Base-by-base conservation (phyloP, 345 rosid genomes). In the Aquilaria yunnanensis region DNA sequence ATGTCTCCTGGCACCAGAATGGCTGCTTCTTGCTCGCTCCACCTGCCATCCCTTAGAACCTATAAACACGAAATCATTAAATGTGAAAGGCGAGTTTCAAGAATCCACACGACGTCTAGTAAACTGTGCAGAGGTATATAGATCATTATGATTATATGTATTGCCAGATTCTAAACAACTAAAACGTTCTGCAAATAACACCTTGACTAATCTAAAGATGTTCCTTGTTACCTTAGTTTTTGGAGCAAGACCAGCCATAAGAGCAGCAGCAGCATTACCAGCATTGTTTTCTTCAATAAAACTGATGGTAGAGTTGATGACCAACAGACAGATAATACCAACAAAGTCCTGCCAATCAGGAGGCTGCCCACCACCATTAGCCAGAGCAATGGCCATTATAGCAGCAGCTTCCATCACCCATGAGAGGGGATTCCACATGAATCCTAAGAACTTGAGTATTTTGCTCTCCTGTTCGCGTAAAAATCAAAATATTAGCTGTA, bases 341-440 rank as follows among this genome's bases (percentile, higher is more conserved):
- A 83, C 76, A 68, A 80, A 83, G 62, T 83, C 88, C 57, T 83
- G 86, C 96, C 96, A 87, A 49, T 90, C 95, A 0, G 96, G 96
- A 52, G 97, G 87, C 66, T 73, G 78, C 43, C 83, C 79, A 0
- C 61, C 71, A 3, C 97, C 97, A 10, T 90, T 87, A n/a, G 97
- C 97, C 66, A 90, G 67, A 0, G 78, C 97, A 70, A 90, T 87
- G 61, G 97, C 96, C 97, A 90, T 90, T 7, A 90, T 23, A 10
- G 97, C 97, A 65, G 95, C 92, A 62, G 90, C 74, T 72, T 90
- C 97, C 97, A 90, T 87, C 53, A 87, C 97, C 97, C 95, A 87
- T 1, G 97, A 90, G 14, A 90, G 78, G 33, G 95, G 95, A 67
- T 90, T 90, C 92, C 95, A 87, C 97, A 90, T 85, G 73, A 90